Evolutionary conservation across 139 green algal genomes (phyloP).

Genomic region (Coelastrella sp.): DNA sequence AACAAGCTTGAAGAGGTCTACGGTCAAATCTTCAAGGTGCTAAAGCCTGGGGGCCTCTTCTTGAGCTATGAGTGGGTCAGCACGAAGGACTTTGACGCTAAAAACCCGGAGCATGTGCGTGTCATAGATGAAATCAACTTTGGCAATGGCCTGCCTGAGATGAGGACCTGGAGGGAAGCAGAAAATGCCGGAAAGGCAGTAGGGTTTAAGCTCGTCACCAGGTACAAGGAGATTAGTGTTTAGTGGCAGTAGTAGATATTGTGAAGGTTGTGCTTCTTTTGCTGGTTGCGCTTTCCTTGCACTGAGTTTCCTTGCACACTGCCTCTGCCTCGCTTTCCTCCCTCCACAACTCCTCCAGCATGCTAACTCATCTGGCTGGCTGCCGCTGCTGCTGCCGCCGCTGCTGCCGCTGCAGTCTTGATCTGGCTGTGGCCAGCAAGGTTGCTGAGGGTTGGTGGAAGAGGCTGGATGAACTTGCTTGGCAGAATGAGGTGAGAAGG

Average conservation of each 20-base stretch:
- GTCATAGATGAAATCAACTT: constrained; percentile 98
- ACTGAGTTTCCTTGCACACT: too few relatives aligned
- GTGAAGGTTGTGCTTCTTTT: too few relatives aligned
- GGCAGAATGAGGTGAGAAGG: constrained; percentile 55
- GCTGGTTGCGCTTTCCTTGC: too few relatives aligned
- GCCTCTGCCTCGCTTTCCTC: too few relatives aligned
- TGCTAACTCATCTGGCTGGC: background rate
- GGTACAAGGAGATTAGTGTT: background rate
- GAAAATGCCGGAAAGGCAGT: constrained; percentile 73
- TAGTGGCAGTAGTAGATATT: background rate
- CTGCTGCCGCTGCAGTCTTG: constrained; percentile 49
- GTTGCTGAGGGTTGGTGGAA: constrained; percentile 64
- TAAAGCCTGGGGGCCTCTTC: constrained; percentile 94
- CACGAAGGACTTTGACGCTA: constrained; percentile 86
- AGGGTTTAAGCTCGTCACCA: constrained; percentile 43
- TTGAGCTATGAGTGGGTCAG: constrained; percentile 97
- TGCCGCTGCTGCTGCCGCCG: background rate
- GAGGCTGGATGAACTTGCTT: constrained; percentile 56
- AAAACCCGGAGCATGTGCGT: constrained; percentile 88
- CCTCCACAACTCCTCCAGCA: background rate
- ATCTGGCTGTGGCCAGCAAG: constrained; percentile 66
- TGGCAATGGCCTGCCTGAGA: constrained; percentile 97
- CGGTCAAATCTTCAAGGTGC: constrained; percentile 89
- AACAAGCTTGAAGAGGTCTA: constrained; percentile 86
- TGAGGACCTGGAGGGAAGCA: constrained; percentile 87